Evolutionary conservation across 495 filamentous ascomycete species (phyloP).

Genomic region (Glonium stellatum): DNA sequence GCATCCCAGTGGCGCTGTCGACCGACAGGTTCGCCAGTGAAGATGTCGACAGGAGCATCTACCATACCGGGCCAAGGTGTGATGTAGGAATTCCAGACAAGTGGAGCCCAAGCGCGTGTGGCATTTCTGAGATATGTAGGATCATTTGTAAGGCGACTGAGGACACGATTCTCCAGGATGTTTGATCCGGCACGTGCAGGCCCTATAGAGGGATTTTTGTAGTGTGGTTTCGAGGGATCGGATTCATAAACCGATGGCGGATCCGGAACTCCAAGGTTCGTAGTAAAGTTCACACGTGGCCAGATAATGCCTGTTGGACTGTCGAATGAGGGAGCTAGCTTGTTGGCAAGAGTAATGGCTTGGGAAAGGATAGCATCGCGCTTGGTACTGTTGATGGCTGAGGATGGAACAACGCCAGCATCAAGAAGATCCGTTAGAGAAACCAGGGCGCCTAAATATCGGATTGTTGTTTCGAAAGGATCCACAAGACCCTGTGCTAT

Average conservation of each 20-base stretch:
- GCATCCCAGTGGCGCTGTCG: conserved; percentile 27
- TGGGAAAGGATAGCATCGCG: conserved; percentile 27
- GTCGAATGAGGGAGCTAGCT: conserved; percentile 32
- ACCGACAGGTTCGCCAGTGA: conserved; percentile 23
- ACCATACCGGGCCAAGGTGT: conserved; percentile 23
- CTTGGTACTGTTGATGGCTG: conserved; percentile 14
- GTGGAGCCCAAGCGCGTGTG: conserved; percentile 30
- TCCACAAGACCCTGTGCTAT: conserved; percentile 28
- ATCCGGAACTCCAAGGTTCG: conserved; percentile 15
- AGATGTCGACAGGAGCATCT: conserved; percentile 29
- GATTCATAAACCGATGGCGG: conserved; percentile 13
- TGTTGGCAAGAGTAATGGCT: conserved; percentile 28
- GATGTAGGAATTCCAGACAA: conserved; percentile 30
- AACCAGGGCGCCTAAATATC: conserved; percentile 32
- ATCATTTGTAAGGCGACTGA: conserved; percentile 29
- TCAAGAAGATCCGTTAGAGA: conserved; percentile 31
- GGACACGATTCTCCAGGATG: conserved; percentile 29
- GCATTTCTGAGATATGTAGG: conserved; percentile 24
- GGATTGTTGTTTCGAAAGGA: conserved; percentile 33
- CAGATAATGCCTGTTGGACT: conserved; percentile 33
- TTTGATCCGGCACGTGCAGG: conserved; percentile 30
- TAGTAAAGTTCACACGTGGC: conserved; percentile 32
- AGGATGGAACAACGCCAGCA: conserved; percentile 22
- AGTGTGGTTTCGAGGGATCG: conserved; percentile 19
- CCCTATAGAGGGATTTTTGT: conserved; percentile 21